Evolutionary conservation across 2,329 filamentous ascomycete genomes (phyloP).

Genomic region (Scytalidium lignicola): DNA sequence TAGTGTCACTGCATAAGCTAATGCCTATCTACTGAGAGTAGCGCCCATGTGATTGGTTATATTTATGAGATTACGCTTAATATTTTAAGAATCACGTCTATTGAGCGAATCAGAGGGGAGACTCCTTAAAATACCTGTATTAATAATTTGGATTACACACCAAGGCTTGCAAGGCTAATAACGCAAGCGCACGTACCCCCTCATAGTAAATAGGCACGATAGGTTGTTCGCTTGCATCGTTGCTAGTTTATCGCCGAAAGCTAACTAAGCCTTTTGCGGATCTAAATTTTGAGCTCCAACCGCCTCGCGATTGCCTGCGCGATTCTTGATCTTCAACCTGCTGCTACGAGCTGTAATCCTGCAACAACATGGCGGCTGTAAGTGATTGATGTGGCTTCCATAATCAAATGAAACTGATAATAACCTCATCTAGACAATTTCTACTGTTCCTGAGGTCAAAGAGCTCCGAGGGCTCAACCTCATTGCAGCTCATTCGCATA

Average conservation of each 20-base stretch:
- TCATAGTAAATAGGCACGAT: no score
- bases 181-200: no score
- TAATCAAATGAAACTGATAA: background rate
- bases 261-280: background rate
- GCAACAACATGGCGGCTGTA: background rate
- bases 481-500: slow-evolving; percentile 97
- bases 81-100: no score
- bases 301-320: background rate
- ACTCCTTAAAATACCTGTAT: no score
- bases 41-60: no score
- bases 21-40: no score
- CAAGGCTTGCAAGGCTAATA: no score
- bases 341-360: background rate
- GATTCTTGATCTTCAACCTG: background rate
- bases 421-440: slow-evolving; percentile 49
- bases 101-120: no score
- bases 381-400: slow-evolving; percentile 1
- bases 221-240: no score
- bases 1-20: no score
- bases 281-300: slow-evolving; percentile 1
- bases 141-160: no score
- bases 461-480: slow-evolving; percentile 95
- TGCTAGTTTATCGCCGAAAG: background rate
- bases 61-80: no score
- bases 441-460: slow-evolving; percentile 89